These are phyloP conservation scores for Fusarium decemcellulare DNA, from an alignment of 2,329 filamentous ascomycete species.

Conservation along the genomic window DNA sequence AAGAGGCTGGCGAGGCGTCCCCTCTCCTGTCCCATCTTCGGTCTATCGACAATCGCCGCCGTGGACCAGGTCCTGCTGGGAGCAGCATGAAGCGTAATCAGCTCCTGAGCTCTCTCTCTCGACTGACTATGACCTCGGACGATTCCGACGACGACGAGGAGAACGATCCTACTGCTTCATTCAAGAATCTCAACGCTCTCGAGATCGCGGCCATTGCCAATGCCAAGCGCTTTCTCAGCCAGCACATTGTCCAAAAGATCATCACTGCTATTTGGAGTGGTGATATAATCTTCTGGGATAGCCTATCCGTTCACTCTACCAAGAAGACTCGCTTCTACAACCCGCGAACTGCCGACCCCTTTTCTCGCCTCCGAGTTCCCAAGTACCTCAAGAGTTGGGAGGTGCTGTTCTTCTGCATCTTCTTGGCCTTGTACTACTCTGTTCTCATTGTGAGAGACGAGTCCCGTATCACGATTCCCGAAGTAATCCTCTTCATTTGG, in stretches of 20 bases:
- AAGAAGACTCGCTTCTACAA: constrained; percentile 87
- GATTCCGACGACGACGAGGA: constrained; percentile 59
- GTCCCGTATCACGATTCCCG: constrained; percentile 74
- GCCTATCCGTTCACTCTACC: constrained; percentile 77
- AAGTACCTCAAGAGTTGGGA: constrained; percentile 90
- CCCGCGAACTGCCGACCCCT: constrained; percentile 75
- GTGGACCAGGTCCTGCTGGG: constrained; percentile 49
- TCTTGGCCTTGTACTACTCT: constrained; percentile 87
- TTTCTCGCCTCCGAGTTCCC: constrained; percentile 82
- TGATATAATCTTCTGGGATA: constrained; percentile 90
- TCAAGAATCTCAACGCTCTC: constrained; percentile 85
- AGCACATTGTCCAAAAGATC: constrained; percentile 85
- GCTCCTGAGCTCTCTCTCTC: constrained; percentile 68
- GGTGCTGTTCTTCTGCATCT: constrained; percentile 82
- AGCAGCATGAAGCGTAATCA: constrained; percentile 62
- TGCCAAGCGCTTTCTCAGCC: constrained; percentile 88
- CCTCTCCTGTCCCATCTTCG: constrained; percentile 60
- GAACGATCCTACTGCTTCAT: constrained; percentile 77
- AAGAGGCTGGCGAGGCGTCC: constrained; percentile 64
- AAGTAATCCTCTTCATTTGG: constrained; percentile 86
- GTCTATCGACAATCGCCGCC: constrained; percentile 41
- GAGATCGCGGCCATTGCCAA: constrained; percentile 87
- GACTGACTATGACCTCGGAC: constrained; percentile 60
- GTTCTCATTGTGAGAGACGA: constrained; percentile 83
- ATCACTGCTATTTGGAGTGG: constrained; percentile 89